phyloP scores from a whole-genome alignment of 495 filamentous ascomycete species.

The Xylaria castorea region DNA sequence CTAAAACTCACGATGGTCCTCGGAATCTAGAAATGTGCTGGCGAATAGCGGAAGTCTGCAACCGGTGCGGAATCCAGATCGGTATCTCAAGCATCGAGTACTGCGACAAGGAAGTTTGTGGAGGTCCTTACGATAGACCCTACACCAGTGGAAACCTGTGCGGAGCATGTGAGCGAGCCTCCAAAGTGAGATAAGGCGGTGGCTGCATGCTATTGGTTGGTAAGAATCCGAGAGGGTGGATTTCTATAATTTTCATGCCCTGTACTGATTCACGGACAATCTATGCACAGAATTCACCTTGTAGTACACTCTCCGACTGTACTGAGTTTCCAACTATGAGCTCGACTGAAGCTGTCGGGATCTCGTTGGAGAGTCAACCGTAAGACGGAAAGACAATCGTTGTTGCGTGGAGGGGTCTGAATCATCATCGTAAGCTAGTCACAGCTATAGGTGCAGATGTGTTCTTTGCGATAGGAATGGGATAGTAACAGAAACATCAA shows the following conservation, averaged over 20 bases:
- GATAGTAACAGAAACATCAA: no score
- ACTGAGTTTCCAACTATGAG: background rate
- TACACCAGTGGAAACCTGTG: background rate
- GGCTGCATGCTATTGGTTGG: background rate
- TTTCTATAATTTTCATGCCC: background rate
- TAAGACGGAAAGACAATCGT: no score
- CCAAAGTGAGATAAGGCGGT: background rate
- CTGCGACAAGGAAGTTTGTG: background rate
- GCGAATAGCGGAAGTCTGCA: background rate
- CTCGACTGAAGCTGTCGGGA: background rate
- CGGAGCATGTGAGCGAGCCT: background rate
- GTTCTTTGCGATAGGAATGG: no score
- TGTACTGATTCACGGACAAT: background rate
- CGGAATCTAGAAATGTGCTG: background rate
- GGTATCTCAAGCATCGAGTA: background rate
- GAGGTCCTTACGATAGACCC: background rate
- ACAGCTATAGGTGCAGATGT: no score
- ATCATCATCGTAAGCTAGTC: no score
- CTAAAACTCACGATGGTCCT: background rate
- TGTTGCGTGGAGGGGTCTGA: no score
- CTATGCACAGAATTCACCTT: background rate
- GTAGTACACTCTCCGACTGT: background rate
- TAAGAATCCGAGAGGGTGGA: background rate
- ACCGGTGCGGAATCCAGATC: background rate
- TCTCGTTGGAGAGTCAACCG: background rate